Conservation (phyloP, 768 basidiomycete genomes). For the Boletus sp. region DNA sequence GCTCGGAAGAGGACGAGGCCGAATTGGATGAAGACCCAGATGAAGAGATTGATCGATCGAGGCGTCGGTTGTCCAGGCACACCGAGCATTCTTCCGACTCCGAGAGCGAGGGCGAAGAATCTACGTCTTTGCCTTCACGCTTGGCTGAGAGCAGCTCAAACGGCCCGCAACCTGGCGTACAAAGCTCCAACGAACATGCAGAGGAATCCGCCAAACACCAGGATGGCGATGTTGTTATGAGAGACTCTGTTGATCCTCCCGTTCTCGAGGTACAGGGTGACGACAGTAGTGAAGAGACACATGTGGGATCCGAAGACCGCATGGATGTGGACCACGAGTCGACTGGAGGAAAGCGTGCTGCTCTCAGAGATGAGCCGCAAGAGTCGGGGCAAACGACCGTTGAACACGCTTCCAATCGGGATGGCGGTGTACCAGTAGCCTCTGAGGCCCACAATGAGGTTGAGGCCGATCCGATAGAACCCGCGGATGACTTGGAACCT, state of each 20-base stretch:
- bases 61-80: constrained; percentile 34
- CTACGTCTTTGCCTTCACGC: constrained; percentile 13
- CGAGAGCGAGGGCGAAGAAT: constrained; percentile 34
- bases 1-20: constrained; percentile 40
- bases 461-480: constrained; percentile 43
- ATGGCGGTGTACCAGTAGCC: not conserved
- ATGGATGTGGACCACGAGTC: constrained; percentile 12
- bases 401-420: constrained; percentile 9
- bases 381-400: constrained; percentile 10
- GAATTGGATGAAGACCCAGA: constrained; percentile 41
- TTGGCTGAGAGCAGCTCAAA: constrained; percentile 33
- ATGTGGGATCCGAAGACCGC: constrained; percentile 18
- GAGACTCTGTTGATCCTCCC: not conserved
- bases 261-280: not conserved
- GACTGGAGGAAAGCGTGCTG: not conserved
- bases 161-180: constrained; percentile 27
- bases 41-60: constrained; percentile 29
- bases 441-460: not conserved
- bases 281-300: constrained; percentile 18
- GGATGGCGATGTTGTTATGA: constrained; percentile 7
- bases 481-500: constrained; percentile 36
- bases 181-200: not conserved
- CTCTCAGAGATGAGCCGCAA: not conserved
- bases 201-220: not conserved
- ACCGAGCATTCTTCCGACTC: constrained; percentile 31